Base-by-base conservation (phyloP, 1,284 basidiomycete species). In the Apiotrichum porosum region DNA sequence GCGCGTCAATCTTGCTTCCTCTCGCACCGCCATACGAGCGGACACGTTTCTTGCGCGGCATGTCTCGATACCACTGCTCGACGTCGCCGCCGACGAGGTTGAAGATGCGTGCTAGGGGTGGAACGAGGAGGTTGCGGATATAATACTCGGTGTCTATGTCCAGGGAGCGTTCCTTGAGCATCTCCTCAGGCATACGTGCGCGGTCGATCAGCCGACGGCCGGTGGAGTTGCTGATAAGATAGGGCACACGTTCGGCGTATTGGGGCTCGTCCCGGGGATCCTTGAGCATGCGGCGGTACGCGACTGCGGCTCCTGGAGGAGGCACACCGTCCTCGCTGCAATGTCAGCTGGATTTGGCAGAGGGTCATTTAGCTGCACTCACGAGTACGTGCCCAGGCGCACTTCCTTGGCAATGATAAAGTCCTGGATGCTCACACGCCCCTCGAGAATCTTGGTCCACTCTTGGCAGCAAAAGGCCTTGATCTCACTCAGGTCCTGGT, bases 381-480 rank as follows among this genome's bases (percentile, higher is more conserved):
- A 86, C 88, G 85, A 89, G 63, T 95, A 95, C 1, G 85, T 87
- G 5, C 94, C 94, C 75, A 97, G 79, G 61, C 79, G 83, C 23
- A 98, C 92, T 70, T 94, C 90, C 65, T 95, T 95, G 0, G 94
- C 86, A 58, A 97, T 89, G 41, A 92, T 85, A 62, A 97, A 95
- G 66, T 97, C 92, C 64, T 92, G 86, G 10, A 89, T 74, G 2
- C 87, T 85, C 3, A 84, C 84, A 52, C 81, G 82, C 44, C 88
- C 85, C 45, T 88, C 83, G 31, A 92, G 69, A 36, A 98, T 81
- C 66, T 87, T 89, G 13, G 79, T 77, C 91, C 92, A 98, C 32
- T 89, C 86, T 22, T 79, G 77, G 58, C 80, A 83, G 63, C 91
- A 93, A 63, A 93, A 95, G 4, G 83, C 81, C 70, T 97, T 97